Base-by-base conservation (phyloP, 2,329 filamentous ascomycete species). In the Neopestalotiopsis rosae region DNA sequence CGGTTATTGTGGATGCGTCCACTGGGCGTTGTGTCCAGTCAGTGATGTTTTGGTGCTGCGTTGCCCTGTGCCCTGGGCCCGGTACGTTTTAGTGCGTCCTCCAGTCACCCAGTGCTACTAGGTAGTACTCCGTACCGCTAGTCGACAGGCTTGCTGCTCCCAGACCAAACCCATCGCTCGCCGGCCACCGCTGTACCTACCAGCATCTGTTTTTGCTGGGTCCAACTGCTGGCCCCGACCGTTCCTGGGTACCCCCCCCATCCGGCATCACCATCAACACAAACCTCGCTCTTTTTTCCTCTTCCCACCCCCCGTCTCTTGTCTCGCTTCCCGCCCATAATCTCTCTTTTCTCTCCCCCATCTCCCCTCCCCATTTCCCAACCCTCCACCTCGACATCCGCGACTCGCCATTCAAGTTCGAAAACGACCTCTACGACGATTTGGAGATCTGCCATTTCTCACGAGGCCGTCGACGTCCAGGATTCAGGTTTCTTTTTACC, bases 381-480 rank as follows among this genome's bases (percentile, higher is more conserved):
- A 17, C 56, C 63, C 56, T 67, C 59, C 61, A 68, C 69, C 69
- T 69, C 67, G 69, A 70, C 61, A 70, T 68, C 59, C 63, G 67
- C 67, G 69, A 70, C 66, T 66, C 65, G 62, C 67, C 61, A 56
- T 71, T 65, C 45, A 52, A 74, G 72, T 67, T 56, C 52, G 49
- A 69, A 69, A 45, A 70, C 73, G 73, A 73, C 72, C 64, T 74
- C 70, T 67, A 38, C 34, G 32, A 17, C 30, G 24, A 20, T 70
- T 72, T 70, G 70, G 72, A 71, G 68, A 69, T 71, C 72, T 68
- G 69, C 65, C 65, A 67, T 45, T 71, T 52, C 72, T 71, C 69
- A 72, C 70, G 70, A 70, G 70, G 66, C 62, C 68, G 72, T 74
- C 72, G 72, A 72, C 74, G 70, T 71, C 67, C 45, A 70, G 74